These are phyloP conservation scores for Gloeopeniophorella convolvens DNA, from an alignment of 768 basidiomycete genomes.

Conservation along the genomic window DNA sequence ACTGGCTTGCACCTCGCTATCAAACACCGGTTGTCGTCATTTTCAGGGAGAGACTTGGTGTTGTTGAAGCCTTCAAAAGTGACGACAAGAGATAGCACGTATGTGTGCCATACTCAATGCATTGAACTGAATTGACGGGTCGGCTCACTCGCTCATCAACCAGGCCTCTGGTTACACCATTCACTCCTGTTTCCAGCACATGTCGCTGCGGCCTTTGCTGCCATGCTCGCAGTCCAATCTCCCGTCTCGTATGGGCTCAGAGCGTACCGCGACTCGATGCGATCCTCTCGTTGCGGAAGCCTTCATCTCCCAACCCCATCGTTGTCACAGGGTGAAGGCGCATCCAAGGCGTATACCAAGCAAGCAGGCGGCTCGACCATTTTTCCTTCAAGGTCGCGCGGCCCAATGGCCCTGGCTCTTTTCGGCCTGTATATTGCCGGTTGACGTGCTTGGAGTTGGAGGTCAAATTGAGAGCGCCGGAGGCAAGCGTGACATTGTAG, in stretches of 20 bases:
- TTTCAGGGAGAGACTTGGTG: too few species aligned
- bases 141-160: too few species aligned
- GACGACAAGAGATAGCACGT: too few species aligned
- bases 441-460: slow-evolving; percentile 31
- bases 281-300: not conserved
- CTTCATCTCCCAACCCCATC: too few species aligned
- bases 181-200: slow-evolving; percentile 14
- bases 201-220: slow-evolving; percentile 1
- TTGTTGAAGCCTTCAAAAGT: too few species aligned
- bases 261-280: not conserved
- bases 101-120: too few species aligned
- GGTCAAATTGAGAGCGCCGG: slow-evolving; percentile 5
- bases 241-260: not conserved
- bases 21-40: too few species aligned
- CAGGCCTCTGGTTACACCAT: slow-evolving; percentile 11
- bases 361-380: slow-evolving; percentile 38
- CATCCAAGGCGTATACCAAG: slow-evolving; percentile 28
- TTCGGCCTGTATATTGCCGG: slow-evolving; percentile 44
- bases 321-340: too few species aligned
- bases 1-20: too few species aligned
- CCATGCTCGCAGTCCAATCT: slow-evolving; percentile 1
- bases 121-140: too few species aligned
- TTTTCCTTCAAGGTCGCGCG: slow-evolving; percentile 43
- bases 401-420: slow-evolving; percentile 39
- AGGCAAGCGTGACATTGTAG: slow-evolving; percentile 26